These are phyloP conservation scores for Diphasiastrum complanatum DNA, from an alignment of 83 land plant species.

Conservation along the genomic window DNA sequence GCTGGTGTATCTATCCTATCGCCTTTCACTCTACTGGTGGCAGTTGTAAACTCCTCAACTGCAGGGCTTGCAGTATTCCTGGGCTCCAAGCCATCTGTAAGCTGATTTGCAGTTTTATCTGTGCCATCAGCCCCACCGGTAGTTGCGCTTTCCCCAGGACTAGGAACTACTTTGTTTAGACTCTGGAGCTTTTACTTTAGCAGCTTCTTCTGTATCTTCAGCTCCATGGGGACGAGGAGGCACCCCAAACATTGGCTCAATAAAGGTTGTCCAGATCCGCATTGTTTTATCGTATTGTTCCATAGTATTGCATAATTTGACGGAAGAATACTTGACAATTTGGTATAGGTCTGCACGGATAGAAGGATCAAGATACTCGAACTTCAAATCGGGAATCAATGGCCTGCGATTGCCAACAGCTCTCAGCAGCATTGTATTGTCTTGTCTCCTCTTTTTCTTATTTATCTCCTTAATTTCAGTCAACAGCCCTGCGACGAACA, in stretches of 20 bases:
- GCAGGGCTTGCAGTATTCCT: background rate
- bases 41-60: background rate
- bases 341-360: constrained; percentile 54
- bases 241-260: constrained; percentile 59
- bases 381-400: constrained; percentile 43
- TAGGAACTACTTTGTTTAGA: constrained; percentile 20
- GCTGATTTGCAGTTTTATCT: constrained; percentile 23
- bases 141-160: constrained; percentile 35
- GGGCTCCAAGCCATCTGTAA: background rate
- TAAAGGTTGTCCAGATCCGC: constrained; percentile 52
- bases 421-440: constrained; percentile 45
- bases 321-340: constrained; percentile 58
- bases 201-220: constrained; percentile 51
- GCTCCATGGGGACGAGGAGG: constrained; percentile 39
- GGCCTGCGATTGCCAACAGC: constrained; percentile 50
- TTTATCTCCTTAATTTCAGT: constrained; percentile 58
- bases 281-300: constrained; percentile 57
- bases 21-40: too few relatives aligned
- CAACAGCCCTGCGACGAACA: constrained; percentile 34
- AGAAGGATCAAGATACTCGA: constrained; percentile 39
- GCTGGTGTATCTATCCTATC: too few relatives aligned
- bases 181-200: constrained; percentile 19
- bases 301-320: constrained; percentile 45
- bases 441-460: constrained; percentile 55
- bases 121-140: constrained; percentile 40